phyloP scores from a whole-genome alignment of 106 monocot genomes.

The Alisma plantagoaquatica region DNA sequence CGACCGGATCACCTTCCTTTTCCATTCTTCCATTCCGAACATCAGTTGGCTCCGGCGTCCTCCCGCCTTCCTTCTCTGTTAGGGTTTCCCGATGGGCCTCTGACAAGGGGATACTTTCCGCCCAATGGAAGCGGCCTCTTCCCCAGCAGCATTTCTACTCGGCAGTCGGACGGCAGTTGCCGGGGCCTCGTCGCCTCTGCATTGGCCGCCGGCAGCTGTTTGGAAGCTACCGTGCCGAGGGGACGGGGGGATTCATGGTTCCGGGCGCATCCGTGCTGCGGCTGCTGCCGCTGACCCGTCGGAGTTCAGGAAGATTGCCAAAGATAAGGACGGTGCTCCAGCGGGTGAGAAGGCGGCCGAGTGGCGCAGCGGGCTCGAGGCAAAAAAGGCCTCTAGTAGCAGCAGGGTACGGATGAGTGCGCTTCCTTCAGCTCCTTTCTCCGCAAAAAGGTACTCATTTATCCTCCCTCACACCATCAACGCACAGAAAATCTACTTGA shows the following conservation, averaged over 20 bases:
- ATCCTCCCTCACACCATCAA: background rate
- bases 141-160: background rate
- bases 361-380: background rate
- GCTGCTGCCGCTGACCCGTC: background rate
- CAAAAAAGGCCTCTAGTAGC: conserved; percentile 1
- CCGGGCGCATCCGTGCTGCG: background rate
- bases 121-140: no score
- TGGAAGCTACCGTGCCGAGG: background rate
- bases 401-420: conserved; percentile 12
- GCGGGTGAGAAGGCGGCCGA: conserved; percentile 5
- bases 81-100: no score
- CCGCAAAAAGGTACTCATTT: conserved; percentile 6
- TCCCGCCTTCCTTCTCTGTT: background rate
- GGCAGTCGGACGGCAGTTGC: background rate
- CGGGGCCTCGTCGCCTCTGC: background rate
- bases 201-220: background rate
- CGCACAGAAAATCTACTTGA: background rate
- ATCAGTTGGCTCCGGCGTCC: background rate
- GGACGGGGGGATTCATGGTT: background rate
- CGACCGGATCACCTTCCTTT: no score
- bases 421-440: conserved; percentile 8
- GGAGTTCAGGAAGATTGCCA: background rate
- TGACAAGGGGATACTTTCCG: no score
- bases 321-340: background rate
- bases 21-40: background rate